Conservation (phyloP, 768 basidiomycete genomes). For the Jaapia argillacea region DNA sequence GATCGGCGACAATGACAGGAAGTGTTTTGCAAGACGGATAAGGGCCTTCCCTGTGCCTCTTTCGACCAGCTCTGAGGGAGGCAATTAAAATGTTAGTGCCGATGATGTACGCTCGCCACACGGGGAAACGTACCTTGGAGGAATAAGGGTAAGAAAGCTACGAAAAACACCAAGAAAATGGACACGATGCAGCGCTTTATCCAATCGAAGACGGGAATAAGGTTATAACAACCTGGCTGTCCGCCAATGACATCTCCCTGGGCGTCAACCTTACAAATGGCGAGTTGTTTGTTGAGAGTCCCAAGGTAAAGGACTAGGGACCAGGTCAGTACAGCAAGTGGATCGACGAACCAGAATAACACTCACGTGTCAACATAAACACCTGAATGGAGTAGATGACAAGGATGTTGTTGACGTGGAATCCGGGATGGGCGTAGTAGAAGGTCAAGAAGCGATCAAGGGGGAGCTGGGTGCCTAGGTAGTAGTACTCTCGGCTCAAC, state of each 20-base stretch:
- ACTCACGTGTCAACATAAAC: conserved; percentile 91
- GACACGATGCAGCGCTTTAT: conserved; percentile 93
- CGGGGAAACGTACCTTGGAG: conserved; percentile 62
- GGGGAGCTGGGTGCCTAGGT: conserved; percentile 94
- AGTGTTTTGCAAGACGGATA: conserved; percentile 91
- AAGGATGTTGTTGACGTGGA: conserved; percentile 99
- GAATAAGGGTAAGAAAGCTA: conserved; percentile 94
- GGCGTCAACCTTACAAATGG: conserved; percentile 81
- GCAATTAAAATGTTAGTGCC: not conserved
- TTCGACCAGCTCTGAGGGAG: conserved; percentile 78
- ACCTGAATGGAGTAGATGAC: conserved; percentile 97
- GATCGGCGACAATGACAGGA: conserved; percentile 91
- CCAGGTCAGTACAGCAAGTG: conserved; percentile 1
- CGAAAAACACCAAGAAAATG: conserved; percentile 98
- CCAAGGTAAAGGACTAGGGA: conserved; percentile 81
- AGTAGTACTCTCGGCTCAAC: conserved; percentile 99
- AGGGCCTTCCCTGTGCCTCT: conserved; percentile 92
- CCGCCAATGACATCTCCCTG: conserved; percentile 71
- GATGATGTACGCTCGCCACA: not conserved
- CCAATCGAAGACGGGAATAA: conserved; percentile 96
- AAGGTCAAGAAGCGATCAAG: conserved; percentile 98
- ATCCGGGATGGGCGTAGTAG: conserved; percentile 98
- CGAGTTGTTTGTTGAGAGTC: conserved; percentile 88
- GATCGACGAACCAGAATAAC: conserved; percentile 1
- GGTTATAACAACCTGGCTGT: conserved; percentile 91